Evolutionary conservation across 1,284 basidiomycete genomes (phyloP).

Genomic region (Xerocomus minutiporus): DNA sequence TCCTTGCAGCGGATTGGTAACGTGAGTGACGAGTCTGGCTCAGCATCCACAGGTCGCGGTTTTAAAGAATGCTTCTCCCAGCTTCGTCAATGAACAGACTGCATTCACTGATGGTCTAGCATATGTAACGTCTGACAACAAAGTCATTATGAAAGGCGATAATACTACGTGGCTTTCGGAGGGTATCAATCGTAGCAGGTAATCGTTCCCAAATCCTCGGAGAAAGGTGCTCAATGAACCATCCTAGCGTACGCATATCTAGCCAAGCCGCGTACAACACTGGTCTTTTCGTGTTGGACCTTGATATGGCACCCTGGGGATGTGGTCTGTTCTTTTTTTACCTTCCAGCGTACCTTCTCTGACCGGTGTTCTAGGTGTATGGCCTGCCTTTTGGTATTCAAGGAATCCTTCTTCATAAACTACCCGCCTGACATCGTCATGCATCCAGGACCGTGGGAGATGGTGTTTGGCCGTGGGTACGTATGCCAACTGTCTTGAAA

Average conservation of each 20-base stretch:
- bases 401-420: slow-evolving; percentile 30
- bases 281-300: slow-evolving; percentile 52
- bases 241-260: slow-evolving; percentile 44
- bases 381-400: slow-evolving; percentile 51
- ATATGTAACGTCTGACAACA: slow-evolving; percentile 51
- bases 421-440: slow-evolving; percentile 2
- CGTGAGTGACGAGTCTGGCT: slow-evolving; percentile 38
- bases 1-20: slow-evolving; percentile 52
- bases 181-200: slow-evolving; percentile 60
- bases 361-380: slow-evolving; percentile 37
- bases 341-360: not conserved
- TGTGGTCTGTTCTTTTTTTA: slow-evolving; percentile 38
- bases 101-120: slow-evolving; percentile 48
- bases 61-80: slow-evolving; percentile 23
- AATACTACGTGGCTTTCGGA: slow-evolving; percentile 50
- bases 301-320: slow-evolving; percentile 53
- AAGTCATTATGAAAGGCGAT: slow-evolving; percentile 71
- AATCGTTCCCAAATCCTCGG: not conserved
- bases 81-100: slow-evolving; percentile 48
- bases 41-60: not conserved
- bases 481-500: slow-evolving; percentile 12
- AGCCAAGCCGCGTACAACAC: slow-evolving; percentile 46
- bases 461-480: slow-evolving; percentile 47
- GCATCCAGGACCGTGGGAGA: slow-evolving; percentile 31
- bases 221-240: not conserved